Base-by-base conservation (phyloP, 2,329 filamentous ascomycete species). In the Paraphoma chrysanthemicola region DNA sequence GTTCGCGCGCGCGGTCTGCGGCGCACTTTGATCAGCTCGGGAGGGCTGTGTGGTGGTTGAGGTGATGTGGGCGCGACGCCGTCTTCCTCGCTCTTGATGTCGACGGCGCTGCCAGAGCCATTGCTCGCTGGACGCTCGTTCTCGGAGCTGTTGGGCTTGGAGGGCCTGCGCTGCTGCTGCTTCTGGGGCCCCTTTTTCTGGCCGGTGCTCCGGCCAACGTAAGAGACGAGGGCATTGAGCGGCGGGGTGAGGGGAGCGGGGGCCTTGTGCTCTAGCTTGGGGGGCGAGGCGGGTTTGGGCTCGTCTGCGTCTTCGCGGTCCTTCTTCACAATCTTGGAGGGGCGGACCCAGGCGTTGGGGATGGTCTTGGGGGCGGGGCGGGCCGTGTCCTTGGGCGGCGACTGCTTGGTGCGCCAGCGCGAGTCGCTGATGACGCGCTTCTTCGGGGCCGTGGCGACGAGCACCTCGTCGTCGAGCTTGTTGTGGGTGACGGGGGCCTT, bases 371-470 rank as follows among this genome's bases (percentile, higher is more conserved):
- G 72, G 33, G 71, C 63, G 1, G 70, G 64, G n/a, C 68, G 69
- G 41, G 60, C 56, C 10, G 60, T 53, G 30, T 74, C 71, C 41
- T 77, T 77, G 4, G 72, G 70, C 30, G 73, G 71, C 5, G 73
- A 72, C 53, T 70, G 69, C 70, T 87, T 88, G 78, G 87, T 87
- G 55, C 76, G 75, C 91, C 94, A 98, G 78, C 97, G 91, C 52
- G 91, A 90, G 78, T 98, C 94, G 74, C 93, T 97, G 59, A 97
- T 87, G 51, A 98, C 92, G 61, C 93, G 87, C 82, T 96, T 97
- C 79, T 92, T 93, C 14, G 94, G 94, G 44, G 91, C 86, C 48
- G 82, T 87, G 72, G 78, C 82, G 66, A 78, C 80, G 71, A 72
- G 80, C 57, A 75, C 75, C 8, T 83, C 81, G 11, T 77, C 73